A percentile compares a stretch with the other conserved stretches of the same genome.
phyloP scores from a whole-genome alignment of 257 asterid genomes.

The Solanum corneliomulleri region DNA sequence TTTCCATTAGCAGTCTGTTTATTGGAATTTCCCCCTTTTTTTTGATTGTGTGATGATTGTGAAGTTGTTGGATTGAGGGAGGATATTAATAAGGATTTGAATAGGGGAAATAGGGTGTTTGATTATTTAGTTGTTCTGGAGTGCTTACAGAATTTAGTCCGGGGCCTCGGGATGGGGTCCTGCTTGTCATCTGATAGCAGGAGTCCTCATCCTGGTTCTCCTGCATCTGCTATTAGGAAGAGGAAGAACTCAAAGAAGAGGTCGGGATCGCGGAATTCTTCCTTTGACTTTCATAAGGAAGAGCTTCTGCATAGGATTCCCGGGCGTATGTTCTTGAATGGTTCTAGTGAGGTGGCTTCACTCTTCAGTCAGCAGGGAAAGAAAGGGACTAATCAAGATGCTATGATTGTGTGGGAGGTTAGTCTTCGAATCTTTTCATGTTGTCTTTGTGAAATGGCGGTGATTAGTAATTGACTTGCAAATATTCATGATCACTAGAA shows the following conservation, averaged over 20 bases:
- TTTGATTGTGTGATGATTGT: background rate
- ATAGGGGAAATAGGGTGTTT: slow-evolving; percentile 29
- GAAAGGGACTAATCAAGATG: slow-evolving; percentile 82
- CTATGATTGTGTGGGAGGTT: slow-evolving; percentile 89
- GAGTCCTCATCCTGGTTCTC: slow-evolving; percentile 56
- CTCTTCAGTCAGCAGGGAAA: slow-evolving; percentile 61
- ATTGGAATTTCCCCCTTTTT: background rate
- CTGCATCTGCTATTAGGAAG: slow-evolving; percentile 21
- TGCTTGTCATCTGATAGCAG: slow-evolving; percentile 62
- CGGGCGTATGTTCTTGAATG: slow-evolving; percentile 57
- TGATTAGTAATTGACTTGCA: background rate
- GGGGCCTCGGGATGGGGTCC: slow-evolving; percentile 93
- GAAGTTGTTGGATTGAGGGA: slow-evolving; percentile 2
- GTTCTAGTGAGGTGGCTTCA: slow-evolving; percentile 54
- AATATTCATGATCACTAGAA: background rate
- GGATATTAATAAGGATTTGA: slow-evolving; percentile 25
- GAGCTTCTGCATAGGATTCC: slow-evolving; percentile 54
- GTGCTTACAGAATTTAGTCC: slow-evolving; percentile 55
- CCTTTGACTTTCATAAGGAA: slow-evolving; percentile 45
- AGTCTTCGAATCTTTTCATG: slow-evolving; percentile 6
- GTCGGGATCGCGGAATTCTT: slow-evolving; percentile 44
- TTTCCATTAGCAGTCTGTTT: background rate
- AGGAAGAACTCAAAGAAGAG: slow-evolving; percentile 34
- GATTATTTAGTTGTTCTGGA: slow-evolving; percentile 58
- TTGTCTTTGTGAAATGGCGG: background rate